These are phyloP conservation scores for Echeveria elegans DNA, from an alignment of 164 flowering plant genomes.

Conservation along the genomic window DNA sequence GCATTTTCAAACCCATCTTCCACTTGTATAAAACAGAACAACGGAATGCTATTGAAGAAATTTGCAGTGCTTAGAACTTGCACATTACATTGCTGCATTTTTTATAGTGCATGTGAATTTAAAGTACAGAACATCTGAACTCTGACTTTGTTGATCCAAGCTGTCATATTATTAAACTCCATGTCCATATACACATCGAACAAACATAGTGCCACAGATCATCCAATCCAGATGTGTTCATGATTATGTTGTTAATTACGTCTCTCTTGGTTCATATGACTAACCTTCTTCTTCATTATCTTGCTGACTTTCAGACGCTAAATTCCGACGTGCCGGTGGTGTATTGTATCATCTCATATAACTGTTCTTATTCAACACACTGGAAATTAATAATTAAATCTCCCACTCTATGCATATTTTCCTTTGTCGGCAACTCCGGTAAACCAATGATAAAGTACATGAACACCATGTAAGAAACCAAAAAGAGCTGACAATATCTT, in stretches of 20 bases:
- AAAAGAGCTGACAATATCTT: too few species aligned
- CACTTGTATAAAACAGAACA: slow-evolving; percentile 15
- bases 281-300: background rate
- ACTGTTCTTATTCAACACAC: too few species aligned
- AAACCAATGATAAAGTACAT: too few species aligned
- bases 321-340: background rate
- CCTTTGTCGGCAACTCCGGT: too few species aligned
- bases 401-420: too few species aligned
- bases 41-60: background rate
- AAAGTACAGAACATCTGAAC: too few species aligned
- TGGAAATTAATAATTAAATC: too few species aligned
- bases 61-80: background rate
- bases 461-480: too few species aligned
- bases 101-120: background rate
- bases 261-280: slow-evolving; percentile 8
- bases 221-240: slow-evolving; percentile 3
- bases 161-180: background rate
- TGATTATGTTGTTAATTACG: slow-evolving; percentile 2
- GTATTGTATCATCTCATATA: too few species aligned
- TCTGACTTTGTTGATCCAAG: background rate
- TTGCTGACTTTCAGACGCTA: background rate
- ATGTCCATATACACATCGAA: background rate
- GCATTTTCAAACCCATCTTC: slow-evolving; percentile 11
- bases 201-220: slow-evolving; percentile 26
- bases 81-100: background rate